Percentiles rank a stretch among this genome's conserved stretches.
Evolutionary conservation across 495 filamentous ascomycete species (phyloP).

Genomic region (Corynascus novoguineensis): DNA sequence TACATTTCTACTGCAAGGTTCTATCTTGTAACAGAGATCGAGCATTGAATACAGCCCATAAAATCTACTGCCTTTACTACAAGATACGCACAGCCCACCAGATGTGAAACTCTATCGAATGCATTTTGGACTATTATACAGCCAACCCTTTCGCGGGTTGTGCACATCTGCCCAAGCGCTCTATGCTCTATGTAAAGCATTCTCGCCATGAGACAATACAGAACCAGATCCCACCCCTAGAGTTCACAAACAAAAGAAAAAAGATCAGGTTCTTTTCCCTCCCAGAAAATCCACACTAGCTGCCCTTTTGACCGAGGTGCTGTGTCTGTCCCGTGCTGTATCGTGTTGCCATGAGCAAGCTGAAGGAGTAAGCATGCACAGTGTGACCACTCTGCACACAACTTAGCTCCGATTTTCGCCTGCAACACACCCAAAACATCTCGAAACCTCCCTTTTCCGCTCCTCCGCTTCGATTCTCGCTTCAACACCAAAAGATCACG

Average conservation of each 20-base stretch:
- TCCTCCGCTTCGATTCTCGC: neutral
- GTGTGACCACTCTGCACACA: neutral
- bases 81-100: too few relatives aligned
- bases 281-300: neutral
- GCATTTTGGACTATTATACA: constrained; percentile 25
- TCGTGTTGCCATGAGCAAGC: constrained; percentile 3
- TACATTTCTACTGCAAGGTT: too few relatives aligned
- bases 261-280: neutral
- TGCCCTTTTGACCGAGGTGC: neutral
- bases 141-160: constrained; percentile 22
- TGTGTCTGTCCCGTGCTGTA: neutral
- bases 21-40: too few relatives aligned
- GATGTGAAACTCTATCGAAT: constrained; percentile 14
- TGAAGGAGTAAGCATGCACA: constrained; percentile 1
- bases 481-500: neutral
- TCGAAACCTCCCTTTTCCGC: neutral
- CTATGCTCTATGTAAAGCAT: constrained; percentile 27
- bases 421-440: neutral
- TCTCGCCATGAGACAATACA: constrained; percentile 23
- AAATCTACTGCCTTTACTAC: too few relatives aligned
- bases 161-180: constrained; percentile 24
- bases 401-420: neutral
- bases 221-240: constrained; percentile 22
- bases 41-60: too few relatives aligned
- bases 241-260: constrained; percentile 19